Conservation (phyloP, 2,329 filamentous ascomycete genomes). For the Cyphellophora attinorum region DNA sequence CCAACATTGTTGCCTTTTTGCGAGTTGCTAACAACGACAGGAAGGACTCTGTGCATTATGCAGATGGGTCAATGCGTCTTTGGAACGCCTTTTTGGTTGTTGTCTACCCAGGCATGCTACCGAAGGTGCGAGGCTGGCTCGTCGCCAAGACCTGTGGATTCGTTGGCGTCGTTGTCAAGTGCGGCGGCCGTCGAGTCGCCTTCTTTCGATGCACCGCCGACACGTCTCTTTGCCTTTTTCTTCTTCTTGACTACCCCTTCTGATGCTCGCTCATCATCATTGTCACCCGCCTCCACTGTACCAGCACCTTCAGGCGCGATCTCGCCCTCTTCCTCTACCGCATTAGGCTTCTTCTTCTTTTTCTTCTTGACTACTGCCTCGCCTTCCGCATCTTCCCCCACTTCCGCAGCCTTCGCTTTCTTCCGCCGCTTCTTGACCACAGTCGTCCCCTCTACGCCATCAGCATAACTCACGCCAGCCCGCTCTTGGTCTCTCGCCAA, state of each 20-base stretch:
- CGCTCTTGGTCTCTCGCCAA: slow-evolving; percentile 53
- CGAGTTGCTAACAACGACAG: too few relatives aligned
- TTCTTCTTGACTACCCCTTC: slow-evolving; percentile 1
- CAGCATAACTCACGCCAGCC: slow-evolving; percentile 32
- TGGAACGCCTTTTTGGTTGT: too few relatives aligned
- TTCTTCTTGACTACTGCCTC: slow-evolving; percentile 13
- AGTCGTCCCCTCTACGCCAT: slow-evolving; percentile 35
- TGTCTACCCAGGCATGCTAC: too few relatives aligned
- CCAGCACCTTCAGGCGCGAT: slow-evolving; percentile 1
- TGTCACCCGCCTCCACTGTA: not conserved
- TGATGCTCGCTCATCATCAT: not conserved
- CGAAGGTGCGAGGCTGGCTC: too few relatives aligned
- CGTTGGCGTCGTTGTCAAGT: too few relatives aligned
- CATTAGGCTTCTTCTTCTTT: slow-evolving; percentile 11
- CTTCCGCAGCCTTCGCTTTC: slow-evolving; percentile 39
- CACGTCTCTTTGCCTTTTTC: not conserved
- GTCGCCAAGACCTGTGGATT: too few relatives aligned
- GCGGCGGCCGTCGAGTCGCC: too few relatives aligned
- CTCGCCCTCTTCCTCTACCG: not conserved
- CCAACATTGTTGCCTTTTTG: too few relatives aligned
- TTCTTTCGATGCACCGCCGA: too few relatives aligned
- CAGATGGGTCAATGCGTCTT: too few relatives aligned
- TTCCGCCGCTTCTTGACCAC: slow-evolving; percentile 48
- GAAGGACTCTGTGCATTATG: too few relatives aligned
- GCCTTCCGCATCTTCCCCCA: slow-evolving; percentile 2